Evolutionary conservation across 2,329 filamentous ascomycete species (phyloP).

Genomic region (Cadophora sp.): DNA sequence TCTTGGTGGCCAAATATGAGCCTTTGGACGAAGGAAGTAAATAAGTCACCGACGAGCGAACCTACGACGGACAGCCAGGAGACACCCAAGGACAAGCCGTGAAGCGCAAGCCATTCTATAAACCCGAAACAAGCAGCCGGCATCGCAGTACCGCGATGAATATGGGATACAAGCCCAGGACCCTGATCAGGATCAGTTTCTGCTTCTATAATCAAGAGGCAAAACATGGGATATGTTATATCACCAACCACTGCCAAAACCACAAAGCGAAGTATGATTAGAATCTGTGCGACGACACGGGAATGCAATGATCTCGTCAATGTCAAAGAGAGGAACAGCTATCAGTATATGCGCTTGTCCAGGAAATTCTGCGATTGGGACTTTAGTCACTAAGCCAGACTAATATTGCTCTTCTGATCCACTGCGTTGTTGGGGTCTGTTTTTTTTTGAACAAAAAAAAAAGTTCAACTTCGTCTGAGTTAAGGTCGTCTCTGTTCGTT

Average conservation of each 20-base stretch:
- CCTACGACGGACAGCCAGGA: background rate
- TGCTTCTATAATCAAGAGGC: background rate
- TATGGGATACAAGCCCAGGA: background rate
- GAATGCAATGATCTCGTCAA: no score
- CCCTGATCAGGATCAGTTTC: background rate
- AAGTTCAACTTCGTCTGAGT: no score
- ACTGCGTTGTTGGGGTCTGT: no score
- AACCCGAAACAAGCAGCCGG: background rate
- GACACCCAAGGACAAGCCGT: constrained; percentile 15
- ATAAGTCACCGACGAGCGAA: background rate
- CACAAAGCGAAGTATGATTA: no score
- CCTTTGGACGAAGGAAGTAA: constrained; percentile 27
- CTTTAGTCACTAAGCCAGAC: no score
- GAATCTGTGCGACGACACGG: no score
- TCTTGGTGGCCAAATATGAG: constrained; percentile 38
- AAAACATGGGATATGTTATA: background rate
- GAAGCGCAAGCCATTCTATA: background rate
- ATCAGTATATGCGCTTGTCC: no score
- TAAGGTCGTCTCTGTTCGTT: no score
- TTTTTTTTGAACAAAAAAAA: no score
- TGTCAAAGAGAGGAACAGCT: no score
- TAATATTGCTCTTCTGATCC: no score
- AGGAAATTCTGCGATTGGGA: no score
- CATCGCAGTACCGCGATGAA: background rate
- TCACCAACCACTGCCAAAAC: background rate